Evolutionary conservation across 2,329 filamentous ascomycete genomes (phyloP).

Genomic region (Aspergillus sojae): DNA sequence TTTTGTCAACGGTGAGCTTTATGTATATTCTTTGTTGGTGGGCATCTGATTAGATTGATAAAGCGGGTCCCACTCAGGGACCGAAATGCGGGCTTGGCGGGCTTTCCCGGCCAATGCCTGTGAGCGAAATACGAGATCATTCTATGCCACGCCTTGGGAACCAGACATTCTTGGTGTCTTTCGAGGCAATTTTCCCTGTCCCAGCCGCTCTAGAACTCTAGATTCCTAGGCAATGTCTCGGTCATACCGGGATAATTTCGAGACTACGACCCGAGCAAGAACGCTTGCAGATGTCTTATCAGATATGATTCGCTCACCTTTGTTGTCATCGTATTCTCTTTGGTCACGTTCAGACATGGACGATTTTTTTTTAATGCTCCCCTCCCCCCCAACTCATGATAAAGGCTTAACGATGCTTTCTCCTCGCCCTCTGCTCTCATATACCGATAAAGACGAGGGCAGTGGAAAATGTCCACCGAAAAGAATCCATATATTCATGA

Average conservation of each 20-base stretch:
- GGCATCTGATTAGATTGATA: constrained; percentile 3
- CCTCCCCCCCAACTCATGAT: not conserved
- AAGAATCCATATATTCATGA: not conserved
- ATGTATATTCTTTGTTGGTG: not conserved
- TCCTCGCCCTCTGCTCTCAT: not conserved
- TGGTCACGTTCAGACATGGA: not conserved
- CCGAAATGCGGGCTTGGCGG: not conserved
- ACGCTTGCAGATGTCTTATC: not conserved
- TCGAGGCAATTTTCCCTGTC: not conserved
- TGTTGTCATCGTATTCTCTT: not conserved
- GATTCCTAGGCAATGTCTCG: not conserved
- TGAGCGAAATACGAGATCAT: not conserved
- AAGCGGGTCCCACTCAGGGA: not conserved
- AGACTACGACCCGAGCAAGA: not conserved
- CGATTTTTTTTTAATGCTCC: no score
- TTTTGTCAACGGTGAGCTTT: not conserved
- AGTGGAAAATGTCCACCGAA: not conserved
- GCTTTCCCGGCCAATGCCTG: not conserved
- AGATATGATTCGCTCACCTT: not conserved
- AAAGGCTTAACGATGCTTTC: not conserved
- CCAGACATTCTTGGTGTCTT: not conserved
- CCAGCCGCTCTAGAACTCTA: not conserved
- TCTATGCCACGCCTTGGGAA: not conserved
- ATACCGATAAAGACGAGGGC: not conserved
- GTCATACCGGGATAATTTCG: not conserved